Base-by-base conservation (phyloP, 202 grass and related monocot genomes). In the Eragrostis tef region DNA sequence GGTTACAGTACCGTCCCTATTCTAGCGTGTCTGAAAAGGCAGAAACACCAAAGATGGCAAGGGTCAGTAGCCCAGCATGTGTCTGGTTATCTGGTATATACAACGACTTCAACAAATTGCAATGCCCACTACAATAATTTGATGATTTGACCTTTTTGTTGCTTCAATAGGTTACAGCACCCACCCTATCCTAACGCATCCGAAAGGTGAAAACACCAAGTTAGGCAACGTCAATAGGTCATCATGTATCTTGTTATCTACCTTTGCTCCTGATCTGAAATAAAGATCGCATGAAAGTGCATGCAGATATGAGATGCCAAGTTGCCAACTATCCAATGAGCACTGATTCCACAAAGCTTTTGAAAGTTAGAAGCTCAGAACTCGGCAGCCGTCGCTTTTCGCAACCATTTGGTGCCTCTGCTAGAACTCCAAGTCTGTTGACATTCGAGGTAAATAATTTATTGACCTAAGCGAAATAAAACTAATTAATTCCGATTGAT, bases 231-330 rank as follows among this genome's bases (percentile, higher is more conserved):
- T 9, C 62, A 64, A 45, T 20, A 44, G 19, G 5, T 68, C 65
- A 68, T 68, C 66, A 46, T 69, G 66, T 41, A 6, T 5, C 19
- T 22, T 3, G 19, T 24, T 66, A 66, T 42, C 31, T n/a, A 65
- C 63, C 63, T 46, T 69, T 24, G 45, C n/a, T 46, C 24, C 29
- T 44, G 34, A 75, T 59, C 5, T 59, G 52, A 75, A 58, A 75
- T 56, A 58, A 74, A 36, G 26, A 22, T 72, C 22, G 34, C 52
- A 65, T 15, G 44, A 78, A 22, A 39, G 17, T 49, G 59, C 48
- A 20, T 42, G 39, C 71, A 53, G 31, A 36, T 21, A 20, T 21
- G n/a, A 50, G 59, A 49, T 25, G 43, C 42, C 58, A 64, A 49
- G 34, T 39, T 39, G 34, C 34, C 58, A 20, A 50, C 48, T 39